phyloP scores from a whole-genome alignment of 2,329 filamentous ascomycete genomes.

The Penicillium expansum region DNA sequence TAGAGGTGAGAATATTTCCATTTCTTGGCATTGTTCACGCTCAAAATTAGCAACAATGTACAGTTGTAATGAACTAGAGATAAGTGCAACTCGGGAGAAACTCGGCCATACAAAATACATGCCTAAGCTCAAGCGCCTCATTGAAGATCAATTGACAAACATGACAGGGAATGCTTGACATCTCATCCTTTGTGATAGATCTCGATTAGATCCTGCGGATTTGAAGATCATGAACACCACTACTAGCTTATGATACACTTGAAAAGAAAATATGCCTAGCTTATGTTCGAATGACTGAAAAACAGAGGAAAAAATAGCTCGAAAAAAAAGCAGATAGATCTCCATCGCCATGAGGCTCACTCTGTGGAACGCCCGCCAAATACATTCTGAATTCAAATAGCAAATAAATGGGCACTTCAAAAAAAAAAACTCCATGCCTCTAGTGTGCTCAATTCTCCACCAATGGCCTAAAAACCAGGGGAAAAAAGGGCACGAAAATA shows the following conservation, averaged over 20 bases:
- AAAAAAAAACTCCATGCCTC: slow-evolving; percentile 9
- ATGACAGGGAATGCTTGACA: slow-evolving; percentile 8
- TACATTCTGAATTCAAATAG: slow-evolving; percentile 2
- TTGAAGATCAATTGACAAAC: slow-evolving; percentile 6
- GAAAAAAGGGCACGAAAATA: not conserved
- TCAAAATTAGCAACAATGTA: not conserved
- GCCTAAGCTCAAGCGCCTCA: not conserved
- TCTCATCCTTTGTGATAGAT: not conserved
- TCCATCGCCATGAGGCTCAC: not conserved
- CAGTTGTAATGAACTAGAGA: not conserved
- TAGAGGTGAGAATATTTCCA: not conserved
- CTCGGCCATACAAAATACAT: not conserved
- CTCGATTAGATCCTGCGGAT: not conserved
- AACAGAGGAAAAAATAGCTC: not conserved
- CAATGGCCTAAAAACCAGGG: not conserved
- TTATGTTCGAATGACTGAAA: not conserved
- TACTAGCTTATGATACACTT: slow-evolving; percentile 12
- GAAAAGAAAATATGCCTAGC: slow-evolving; percentile 1
- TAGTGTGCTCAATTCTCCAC: slow-evolving; percentile 11
- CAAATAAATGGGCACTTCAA: slow-evolving; percentile 2
- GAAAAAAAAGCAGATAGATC: slow-evolving; percentile 1
- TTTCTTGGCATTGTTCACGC: not conserved
- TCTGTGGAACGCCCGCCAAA: not conserved
- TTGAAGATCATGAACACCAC: not conserved
- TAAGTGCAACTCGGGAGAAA: not conserved